phyloP scores from a whole-genome alignment of 805 yeast genomes.

The Cyberlindnera americana region DNA sequence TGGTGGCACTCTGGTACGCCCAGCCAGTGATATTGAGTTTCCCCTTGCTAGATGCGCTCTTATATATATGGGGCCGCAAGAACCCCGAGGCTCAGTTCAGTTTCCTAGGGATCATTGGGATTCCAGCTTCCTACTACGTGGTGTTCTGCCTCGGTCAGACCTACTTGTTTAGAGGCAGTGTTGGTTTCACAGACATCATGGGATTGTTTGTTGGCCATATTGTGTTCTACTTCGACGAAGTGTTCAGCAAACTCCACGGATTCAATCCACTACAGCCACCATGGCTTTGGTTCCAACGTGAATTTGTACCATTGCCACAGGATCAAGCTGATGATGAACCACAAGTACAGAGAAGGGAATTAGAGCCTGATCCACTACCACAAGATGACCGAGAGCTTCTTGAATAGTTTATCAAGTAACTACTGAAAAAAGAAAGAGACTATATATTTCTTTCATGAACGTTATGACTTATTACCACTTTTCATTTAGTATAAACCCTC shows the following conservation, averaged over 20 bases:
- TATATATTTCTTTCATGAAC: not conserved
- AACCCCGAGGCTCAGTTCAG: slow-evolving; percentile 16
- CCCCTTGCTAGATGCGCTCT: slow-evolving; percentile 12
- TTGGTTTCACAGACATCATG: slow-evolving; percentile 1
- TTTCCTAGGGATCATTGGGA: slow-evolving; percentile 13
- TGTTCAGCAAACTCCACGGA: slow-evolving; percentile 20
- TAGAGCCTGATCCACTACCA: slow-evolving; percentile 1
- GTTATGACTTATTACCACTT: not conserved
- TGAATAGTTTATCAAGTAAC: no score
- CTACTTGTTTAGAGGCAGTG: slow-evolving; percentile 2
- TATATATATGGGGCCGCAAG: slow-evolving; percentile 21
- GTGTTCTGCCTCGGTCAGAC: slow-evolving; percentile 2
- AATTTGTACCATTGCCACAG: not conserved
- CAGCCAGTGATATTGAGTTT: slow-evolving; percentile 7
- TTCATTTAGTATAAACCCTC: no score
- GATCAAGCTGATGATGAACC: not conserved
- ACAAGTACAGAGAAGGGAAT: not conserved
- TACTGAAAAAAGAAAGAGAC: not conserved
- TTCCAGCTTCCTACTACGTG: slow-evolving; percentile 19
- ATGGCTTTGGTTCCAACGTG: slow-evolving; percentile 13
- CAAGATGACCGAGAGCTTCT: not conserved
- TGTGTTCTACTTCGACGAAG: slow-evolving; percentile 22
- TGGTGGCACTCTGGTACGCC: slow-evolving; percentile 9
- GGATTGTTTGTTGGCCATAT: slow-evolving; percentile 21
- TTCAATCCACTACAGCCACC: slow-evolving; percentile 22